Evolutionary conservation across 768 basidiomycete genomes (phyloP), one percentile per base, ranked within the genome.

Genomic region (Boletus pseudopeckii): DNA sequence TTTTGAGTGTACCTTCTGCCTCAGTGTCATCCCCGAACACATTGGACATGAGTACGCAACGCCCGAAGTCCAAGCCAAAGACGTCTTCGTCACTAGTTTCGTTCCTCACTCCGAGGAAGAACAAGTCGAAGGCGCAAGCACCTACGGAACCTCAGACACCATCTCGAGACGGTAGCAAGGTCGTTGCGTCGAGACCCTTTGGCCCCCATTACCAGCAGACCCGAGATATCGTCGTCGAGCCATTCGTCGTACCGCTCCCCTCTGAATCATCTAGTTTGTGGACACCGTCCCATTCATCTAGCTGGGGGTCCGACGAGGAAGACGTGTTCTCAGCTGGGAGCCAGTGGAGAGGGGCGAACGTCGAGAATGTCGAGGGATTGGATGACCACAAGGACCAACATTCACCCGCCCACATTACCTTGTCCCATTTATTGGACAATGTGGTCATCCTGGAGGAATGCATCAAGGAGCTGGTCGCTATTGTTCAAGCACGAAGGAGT

Each of bases 361-460:
- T 54, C 37, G 33, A 60, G 28, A 34, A 43, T 32, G 17, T 40
- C 8, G 60, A 71, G 30, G 68, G 66, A n/a, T 38, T 14, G 36
- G 53, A 47, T 43, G 37, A 40, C 52, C 14, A 57, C 59, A 26
- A 64, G 15, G 66, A 72, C 9, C 71, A 69, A 71, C 47, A 60
- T 45, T 73, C 68, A 32, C 52, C 66, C 14, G 67, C 71, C 15
- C 76, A 69, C 18, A 79, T 95, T 26, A 92, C 89, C 8, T 75
- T 98, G 48, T 93, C 91, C 42, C 85, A 81, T 57, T 68, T 98
- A 51, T 73, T 98, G 68, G 96, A 98, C 67, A 98, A 98, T 65
- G 88, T 95, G 30, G 93, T 98, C 30, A 85, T 98, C 38, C 67
- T 98, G 57, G 96, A 98, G 71, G 96, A 98, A 71, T 88, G 86